These are phyloP conservation scores for Asterochloris sp. DNA, from an alignment of 139 green algal genomes.

Conservation along the genomic window DNA sequence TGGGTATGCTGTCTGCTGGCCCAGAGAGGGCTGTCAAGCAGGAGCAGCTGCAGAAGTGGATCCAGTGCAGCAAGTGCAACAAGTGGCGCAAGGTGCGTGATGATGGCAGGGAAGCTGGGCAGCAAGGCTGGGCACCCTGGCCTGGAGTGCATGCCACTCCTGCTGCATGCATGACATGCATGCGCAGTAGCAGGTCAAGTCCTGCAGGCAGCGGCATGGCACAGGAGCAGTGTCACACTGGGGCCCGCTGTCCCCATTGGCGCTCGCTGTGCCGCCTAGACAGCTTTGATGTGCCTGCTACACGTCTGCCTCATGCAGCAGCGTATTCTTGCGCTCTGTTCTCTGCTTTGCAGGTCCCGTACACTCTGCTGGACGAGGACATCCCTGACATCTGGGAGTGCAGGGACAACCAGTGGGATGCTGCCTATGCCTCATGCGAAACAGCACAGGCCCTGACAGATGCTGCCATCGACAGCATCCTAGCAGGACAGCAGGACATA, in stretches of 20 bases:
- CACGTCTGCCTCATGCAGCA: neutral
- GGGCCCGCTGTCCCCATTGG: neutral
- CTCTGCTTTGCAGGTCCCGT: constrained; percentile 54
- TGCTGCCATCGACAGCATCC: constrained; percentile 69
- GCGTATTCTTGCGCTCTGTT: neutral
- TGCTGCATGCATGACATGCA: neutral
- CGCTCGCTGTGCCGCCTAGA: neutral
- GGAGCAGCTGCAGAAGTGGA: constrained; percentile 73
- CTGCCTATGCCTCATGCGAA: constrained; percentile 44
- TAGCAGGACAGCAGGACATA: constrained; percentile 40
- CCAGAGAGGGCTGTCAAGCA: constrained; percentile 17
- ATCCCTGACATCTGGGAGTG: constrained; percentile 77
- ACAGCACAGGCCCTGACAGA: constrained; percentile 62
- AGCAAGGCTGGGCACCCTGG: neutral
- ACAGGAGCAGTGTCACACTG: too few species aligned
- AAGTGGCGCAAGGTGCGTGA: constrained; percentile 76
- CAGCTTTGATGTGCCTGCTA: neutral
- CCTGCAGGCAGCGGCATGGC: neutral
- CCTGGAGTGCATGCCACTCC: neutral
- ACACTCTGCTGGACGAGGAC: constrained; percentile 59
- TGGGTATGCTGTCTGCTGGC: neutral
- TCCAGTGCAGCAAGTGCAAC: constrained; percentile 75
- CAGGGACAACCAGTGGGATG: constrained; percentile 71
- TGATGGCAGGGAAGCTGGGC: neutral
- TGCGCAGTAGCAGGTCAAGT: neutral